Base-by-base conservation (phyloP, 1,284 basidiomycete genomes). In the Hemileia vastatrix region DNA sequence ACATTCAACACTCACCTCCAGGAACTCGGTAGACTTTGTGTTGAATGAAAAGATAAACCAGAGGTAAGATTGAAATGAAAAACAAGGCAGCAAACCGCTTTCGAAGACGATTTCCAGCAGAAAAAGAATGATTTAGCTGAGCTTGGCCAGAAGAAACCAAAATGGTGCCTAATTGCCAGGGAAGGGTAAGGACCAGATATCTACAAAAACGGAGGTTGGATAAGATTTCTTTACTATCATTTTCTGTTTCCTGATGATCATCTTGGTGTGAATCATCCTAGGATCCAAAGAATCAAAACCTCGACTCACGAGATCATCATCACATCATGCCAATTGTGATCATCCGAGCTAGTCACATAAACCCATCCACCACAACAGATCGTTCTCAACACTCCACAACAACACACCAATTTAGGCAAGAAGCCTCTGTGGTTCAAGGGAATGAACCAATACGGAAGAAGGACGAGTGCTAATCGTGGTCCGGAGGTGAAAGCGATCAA, bases 321-420 rank as follows among this genome's bases (percentile, higher is more conserved):
- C 21, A 92, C 78, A 76, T 95, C 91, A 77, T 96, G 91, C 15
- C 82, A 79, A 71, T 88, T 85, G 68, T 87, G 86, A 74, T 87
- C 82, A 70, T 91, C 88, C 40, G 77, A 76, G 68, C 74, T 78
- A 1, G 92, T 94, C 70, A 95, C 84, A 71, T 86, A 95, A 50
- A 94, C 88, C 90, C 90, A 96, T 24, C 90, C 90, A 24, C 87
- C 90, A 68, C 91, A 95, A 4, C 84, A 82, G 21, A 95, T 76
- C 0, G 91, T 93, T 65, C 91, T 80, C 24, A 88, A 72, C 13
- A 90, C 67, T 0, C 91, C 90, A 31, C 81, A 79, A 9, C 83
- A 67, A 36, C 86, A 81, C 43, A 91, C 78, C 59, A 84, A 68
- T 13, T 77, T 78, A 0, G 86, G 80, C n/a, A 83, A 75, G 45